Conservation (phyloP, 371 early-diverging fungal genomes). For the Amoeboaphelidium protococcarum region DNA sequence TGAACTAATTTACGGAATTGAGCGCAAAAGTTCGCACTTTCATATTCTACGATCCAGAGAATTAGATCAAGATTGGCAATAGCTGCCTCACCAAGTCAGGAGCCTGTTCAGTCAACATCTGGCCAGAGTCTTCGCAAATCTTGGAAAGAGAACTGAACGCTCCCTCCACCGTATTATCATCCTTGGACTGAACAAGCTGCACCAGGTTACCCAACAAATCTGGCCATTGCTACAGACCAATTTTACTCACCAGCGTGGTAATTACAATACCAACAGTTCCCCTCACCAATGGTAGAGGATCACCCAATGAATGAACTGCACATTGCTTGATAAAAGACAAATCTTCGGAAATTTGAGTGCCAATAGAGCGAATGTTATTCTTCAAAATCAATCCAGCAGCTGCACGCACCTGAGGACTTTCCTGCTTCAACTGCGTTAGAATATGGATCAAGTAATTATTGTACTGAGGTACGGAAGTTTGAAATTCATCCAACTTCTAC, state of each 20-base stretch:
- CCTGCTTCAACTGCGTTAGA: slow-evolving; percentile 38
- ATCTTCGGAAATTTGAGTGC: slow-evolving; percentile 18
- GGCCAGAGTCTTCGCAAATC: neutral
- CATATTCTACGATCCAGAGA: neutral
- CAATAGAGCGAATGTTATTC: slow-evolving; percentile 29
- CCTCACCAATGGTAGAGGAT: slow-evolving; percentile 29
- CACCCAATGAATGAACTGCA: slow-evolving; percentile 41
- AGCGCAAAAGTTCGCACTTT: neutral
- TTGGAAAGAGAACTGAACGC: slow-evolving; percentile 35
- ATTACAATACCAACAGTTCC: slow-evolving; percentile 56
- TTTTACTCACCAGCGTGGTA: slow-evolving; percentile 41
- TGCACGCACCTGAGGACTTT: slow-evolving; percentile 31
- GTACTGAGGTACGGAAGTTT: no score
- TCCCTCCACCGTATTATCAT: neutral
- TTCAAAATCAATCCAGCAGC: slow-evolving; percentile 70
- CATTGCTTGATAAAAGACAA: slow-evolving; percentile 42
- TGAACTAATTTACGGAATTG: neutral
- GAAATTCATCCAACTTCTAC: no score
- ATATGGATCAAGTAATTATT: slow-evolving; percentile 63
- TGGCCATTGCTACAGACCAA: slow-evolving; percentile 35
- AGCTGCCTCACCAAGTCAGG: neutral
- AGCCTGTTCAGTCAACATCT: neutral
- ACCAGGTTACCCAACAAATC: slow-evolving; percentile 46
- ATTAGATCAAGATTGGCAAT: neutral
- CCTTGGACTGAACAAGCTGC: slow-evolving; percentile 32